Conservation (phyloP, 352 stramenopile genomes). For the Phytophthora crassamura region DNA sequence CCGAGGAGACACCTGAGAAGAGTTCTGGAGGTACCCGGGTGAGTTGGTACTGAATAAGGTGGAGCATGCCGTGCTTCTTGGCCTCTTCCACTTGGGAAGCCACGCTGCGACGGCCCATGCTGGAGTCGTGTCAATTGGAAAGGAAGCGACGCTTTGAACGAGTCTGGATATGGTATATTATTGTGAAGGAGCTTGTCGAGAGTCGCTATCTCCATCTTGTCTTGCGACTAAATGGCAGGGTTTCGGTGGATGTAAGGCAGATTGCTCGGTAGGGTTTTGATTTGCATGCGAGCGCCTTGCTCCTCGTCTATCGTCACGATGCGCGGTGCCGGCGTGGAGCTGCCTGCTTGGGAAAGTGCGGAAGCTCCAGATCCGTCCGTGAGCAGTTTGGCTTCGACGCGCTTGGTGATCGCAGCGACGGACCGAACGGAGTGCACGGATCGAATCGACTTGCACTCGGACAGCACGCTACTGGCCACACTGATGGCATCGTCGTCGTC, state of each 20-base stretch:
- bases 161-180: constrained; percentile 23
- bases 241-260: constrained; percentile 96
- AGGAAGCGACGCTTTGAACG: constrained; percentile 35
- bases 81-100: constrained; percentile 65
- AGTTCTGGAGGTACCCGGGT: constrained; percentile 46
- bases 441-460: constrained; percentile 88
- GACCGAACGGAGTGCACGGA: constrained; percentile 87
- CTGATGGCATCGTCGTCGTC: constrained; percentile 74
- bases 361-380: constrained; percentile 7
- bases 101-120: constrained; percentile 49
- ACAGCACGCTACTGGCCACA: constrained; percentile 79
- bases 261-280: constrained; percentile 92
- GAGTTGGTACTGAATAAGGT: constrained; percentile 61
- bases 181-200: constrained; percentile 9
- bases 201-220: background rate
- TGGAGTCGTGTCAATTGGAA: constrained; percentile 1
- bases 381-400: constrained; percentile 74
- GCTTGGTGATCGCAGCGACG: constrained; percentile 73
- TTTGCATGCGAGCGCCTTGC: constrained; percentile 82
- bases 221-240: constrained; percentile 77
- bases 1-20: constrained; percentile 25
- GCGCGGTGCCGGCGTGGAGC: constrained; percentile 56
- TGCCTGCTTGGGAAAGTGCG: constrained; percentile 30
- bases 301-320: constrained; percentile 93
- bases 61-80: constrained; percentile 64